Base-by-base conservation (phyloP, 192 early-diverging fungal species). In the Chytriomyces confervae region DNA sequence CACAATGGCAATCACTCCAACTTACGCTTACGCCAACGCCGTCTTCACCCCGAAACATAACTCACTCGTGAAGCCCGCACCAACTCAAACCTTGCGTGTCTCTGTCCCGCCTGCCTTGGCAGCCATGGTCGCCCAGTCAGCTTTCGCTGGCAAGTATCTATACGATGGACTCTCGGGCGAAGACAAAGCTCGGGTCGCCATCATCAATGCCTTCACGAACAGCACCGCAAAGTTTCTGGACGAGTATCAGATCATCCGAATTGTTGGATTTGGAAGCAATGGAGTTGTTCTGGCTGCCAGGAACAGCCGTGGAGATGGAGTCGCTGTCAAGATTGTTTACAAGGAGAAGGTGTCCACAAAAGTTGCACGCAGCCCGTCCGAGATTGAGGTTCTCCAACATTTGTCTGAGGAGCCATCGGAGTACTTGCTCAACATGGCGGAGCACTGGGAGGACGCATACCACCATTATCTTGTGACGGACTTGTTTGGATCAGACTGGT, bases 201-300 rank as follows among this genome's bases (percentile, higher is more conserved):
- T 76, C 27, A 66, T 62, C 45, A 63, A 66, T 13, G 63, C 62
- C 9, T 43, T 66, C 23, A 46, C 36, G 10, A 20, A 62, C 0
- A 46, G 46, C 23, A 27, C 74, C 24, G 7, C 16, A 7, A 49
- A 76, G 63, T 66, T 76, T 8, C 49, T 66, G 2, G 48, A 1
- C 3, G 10, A 18, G 3, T 77, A 77, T 50, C 50, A 61, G 27
- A 27, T 77, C 45, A 6, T 13, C 10, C 50, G 60, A 5, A 68
- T 79, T 61, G n/a, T 79, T 20, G 78, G 78, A 18, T 79, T 67
- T 24, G 78, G 78, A 16, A 10, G 24, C 7, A 79, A 79, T 50
- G 78, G 78, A 10, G 29, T 72, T 72, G 70, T 50, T 2, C 11
- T 46, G 16, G 24, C 13, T 46, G 63, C 63, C 16, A 13, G 27